A percentile compares a stretch with the other conserved stretches of the same genome.
Evolutionary conservation across 129 eudicot genomes (phyloP).

Genomic region (Tagetes erecta): DNA sequence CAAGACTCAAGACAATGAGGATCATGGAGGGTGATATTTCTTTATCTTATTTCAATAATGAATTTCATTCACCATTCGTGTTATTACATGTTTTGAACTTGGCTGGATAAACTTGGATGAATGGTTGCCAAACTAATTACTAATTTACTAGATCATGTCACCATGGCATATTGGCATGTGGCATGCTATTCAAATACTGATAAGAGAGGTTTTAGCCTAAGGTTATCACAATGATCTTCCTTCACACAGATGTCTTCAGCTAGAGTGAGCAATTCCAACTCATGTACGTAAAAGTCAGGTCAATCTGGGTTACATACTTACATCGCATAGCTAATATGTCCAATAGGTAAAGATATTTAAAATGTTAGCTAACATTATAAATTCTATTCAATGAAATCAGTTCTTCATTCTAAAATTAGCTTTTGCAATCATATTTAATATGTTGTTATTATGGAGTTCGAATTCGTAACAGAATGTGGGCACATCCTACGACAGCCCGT

Average conservation of each 20-base stretch:
- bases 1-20: constrained; percentile 4
- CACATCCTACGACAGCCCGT: not conserved
- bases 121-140: not conserved
- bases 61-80: not conserved
- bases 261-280: not conserved
- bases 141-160: not conserved
- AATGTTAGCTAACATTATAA: not conserved
- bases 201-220: not conserved
- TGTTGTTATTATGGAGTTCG: not conserved
- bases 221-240: not conserved
- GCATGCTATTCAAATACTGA: constrained; percentile 14
- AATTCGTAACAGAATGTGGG: not conserved
- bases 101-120: not conserved
- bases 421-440: not conserved
- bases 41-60: not conserved
- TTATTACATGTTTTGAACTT: not conserved
- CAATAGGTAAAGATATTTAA: not conserved
- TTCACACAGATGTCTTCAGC: not conserved
- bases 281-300: not conserved
- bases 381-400: not conserved
- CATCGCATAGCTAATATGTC: not conserved
- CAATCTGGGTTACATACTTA: too few relatives aligned
- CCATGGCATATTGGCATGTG: not conserved
- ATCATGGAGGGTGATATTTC: not conserved
- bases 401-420: not conserved